Percentiles rank a stretch among this genome's conserved stretches.
phyloP scores from a whole-genome alignment of 2,329 filamentous ascomycete genomes.

The Calonectria henricotiae region DNA sequence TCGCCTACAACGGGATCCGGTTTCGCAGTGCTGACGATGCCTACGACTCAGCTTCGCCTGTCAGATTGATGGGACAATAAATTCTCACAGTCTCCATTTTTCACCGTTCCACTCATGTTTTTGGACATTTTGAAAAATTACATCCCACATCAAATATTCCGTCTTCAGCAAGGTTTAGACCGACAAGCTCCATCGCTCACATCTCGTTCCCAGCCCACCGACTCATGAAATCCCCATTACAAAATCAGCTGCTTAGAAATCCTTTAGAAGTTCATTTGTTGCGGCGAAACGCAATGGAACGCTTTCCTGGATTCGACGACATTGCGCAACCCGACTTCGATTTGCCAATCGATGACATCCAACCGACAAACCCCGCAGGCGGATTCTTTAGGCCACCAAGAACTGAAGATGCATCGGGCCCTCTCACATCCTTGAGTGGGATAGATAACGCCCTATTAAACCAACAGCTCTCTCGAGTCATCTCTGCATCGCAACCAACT shows the following conservation, averaged over 20 bases:
- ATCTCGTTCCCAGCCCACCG: too few relatives aligned
- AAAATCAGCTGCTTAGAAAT: too few relatives aligned
- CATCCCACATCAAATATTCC: not conserved
- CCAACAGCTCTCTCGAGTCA: slow-evolving; percentile 45
- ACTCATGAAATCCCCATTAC: too few relatives aligned
- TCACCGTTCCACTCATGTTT: not conserved
- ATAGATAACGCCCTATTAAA: slow-evolving; percentile 34
- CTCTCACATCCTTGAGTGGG: not conserved
- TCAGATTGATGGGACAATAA: not conserved
- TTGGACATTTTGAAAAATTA: not conserved
- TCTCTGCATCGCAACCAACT: slow-evolving; percentile 46
- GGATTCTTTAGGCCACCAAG: not conserved
- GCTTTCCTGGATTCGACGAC: not conserved
- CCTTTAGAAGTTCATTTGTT: not conserved
- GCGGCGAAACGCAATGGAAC: not conserved
- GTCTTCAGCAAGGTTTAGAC: not conserved
- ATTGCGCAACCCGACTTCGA: not conserved
- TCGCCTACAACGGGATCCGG: slow-evolving; percentile 45
- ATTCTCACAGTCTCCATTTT: not conserved
- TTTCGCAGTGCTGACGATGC: slow-evolving; percentile 42
- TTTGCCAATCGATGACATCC: not conserved
- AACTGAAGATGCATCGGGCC: not conserved
- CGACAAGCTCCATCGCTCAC: not conserved
- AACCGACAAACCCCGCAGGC: not conserved
- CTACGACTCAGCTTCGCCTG: slow-evolving; percentile 1